Evolutionary conservation across 1,284 basidiomycete species (phyloP), one percentile per base, ranked within the genome.

Genomic region (Trichosporon ovoides): DNA sequence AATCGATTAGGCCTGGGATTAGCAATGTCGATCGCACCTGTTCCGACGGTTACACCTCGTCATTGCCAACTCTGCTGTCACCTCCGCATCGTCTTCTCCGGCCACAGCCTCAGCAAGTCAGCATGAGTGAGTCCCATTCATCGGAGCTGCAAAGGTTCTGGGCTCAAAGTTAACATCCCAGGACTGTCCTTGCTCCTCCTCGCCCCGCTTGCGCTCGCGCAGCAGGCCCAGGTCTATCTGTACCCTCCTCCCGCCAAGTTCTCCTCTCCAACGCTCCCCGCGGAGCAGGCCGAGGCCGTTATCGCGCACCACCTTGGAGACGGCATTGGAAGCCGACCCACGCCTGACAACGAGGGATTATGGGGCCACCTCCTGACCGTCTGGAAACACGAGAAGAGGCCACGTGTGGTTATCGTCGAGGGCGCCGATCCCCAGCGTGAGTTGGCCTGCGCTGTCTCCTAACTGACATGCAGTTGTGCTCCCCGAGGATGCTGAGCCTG

Each of bases 231-330:
- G 65, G 68, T 78, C 52, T 78, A 72, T 63, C 70, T 78, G 38
- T 66, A 75, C 63, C 77, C 77, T 3, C 76, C 76, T 0, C 58
- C 68, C 18, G n/a, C 34, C 7, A 57, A 54, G 48, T 49, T 52
- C 57, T 56, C 56, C 7, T 56, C 61, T 12, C 73, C 74, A 14
- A 71, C 74, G 1, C 67, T 78, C 10, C 59, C 67, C 2, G 61
- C 69, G 18, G 66, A 61, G 24, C 75, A 78, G 62, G 77, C 76
- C 9, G 67, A 75, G 48, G 72, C 75, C 2, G 74, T 78, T 10
- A 64, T 78, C 35, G 57, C 65, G 2, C 75, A 78, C 63, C 76
- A 78, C 59, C 68, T 78, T 16, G 72, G 73, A 11, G 65, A 67
- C n/a, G 64, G 53, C 22, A 61, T 71, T 37, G 61, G 57, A 18